A percentile compares a stretch with the other conserved stretches of the same genome.
phyloP scores from a whole-genome alignment of 148 eudicot species.

The Bassia scoparia region DNA sequence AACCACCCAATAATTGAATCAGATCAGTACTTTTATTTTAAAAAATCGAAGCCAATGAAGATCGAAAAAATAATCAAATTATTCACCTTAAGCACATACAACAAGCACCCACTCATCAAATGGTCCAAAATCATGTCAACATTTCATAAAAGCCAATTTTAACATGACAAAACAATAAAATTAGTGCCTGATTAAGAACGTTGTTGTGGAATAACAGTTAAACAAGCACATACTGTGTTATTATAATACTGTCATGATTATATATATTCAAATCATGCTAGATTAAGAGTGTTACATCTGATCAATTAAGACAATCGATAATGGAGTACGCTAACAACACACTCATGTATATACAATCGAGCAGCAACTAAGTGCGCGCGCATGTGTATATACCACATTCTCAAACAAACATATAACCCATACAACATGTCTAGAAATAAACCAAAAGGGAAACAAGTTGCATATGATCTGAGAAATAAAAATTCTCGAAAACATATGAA shows the following conservation, averaged over 20 bases:
- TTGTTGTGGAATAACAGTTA: too few species aligned
- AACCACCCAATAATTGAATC: background rate
- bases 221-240: too few species aligned
- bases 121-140: background rate
- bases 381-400: background rate
- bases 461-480: background rate
- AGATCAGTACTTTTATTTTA: background rate
- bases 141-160: too few species aligned
- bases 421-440: background rate
- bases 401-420: background rate
- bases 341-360: background rate
- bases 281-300: too few species aligned
- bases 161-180: background rate
- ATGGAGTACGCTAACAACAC: background rate
- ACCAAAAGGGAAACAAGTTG: background rate
- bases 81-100: too few species aligned
- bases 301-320: background rate
- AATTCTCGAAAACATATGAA: background rate
- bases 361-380: background rate
- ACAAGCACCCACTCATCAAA: too few species aligned
- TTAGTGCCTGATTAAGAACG: background rate
- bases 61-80: too few species aligned
- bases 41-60: too few species aligned
- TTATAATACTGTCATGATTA: background rate
- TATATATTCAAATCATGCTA: background rate